Conservation (phyloP, 495 filamentous ascomycete species). For the Cryomyces minteri region DNA sequence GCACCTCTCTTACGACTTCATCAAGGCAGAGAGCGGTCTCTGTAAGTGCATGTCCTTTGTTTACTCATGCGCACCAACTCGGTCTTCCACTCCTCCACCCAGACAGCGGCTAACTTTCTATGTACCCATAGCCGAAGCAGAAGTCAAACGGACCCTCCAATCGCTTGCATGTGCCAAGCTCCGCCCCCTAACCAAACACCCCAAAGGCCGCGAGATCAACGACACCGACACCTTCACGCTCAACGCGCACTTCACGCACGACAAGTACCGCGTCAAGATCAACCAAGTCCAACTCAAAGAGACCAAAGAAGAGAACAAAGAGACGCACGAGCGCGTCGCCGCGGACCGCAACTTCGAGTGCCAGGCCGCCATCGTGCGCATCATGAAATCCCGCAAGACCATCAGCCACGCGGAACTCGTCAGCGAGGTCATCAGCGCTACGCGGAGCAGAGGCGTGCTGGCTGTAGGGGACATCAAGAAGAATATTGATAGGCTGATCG, state of each 20-base stretch:
- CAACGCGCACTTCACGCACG: conserved; percentile 57
- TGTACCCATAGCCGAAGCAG: conserved; percentile 35
- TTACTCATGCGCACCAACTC: background rate
- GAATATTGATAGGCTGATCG: conserved; percentile 96
- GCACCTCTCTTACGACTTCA: conserved; percentile 45
- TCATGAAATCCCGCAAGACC: conserved; percentile 90
- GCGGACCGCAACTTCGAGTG: conserved; percentile 88
- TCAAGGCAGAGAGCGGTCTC: conserved; percentile 48
- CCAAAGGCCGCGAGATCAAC: conserved; percentile 65
- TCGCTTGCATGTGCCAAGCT: conserved; percentile 80
- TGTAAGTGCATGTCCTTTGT: conserved; percentile 26
- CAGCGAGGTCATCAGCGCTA: conserved; percentile 73
- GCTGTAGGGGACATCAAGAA: conserved; percentile 79
- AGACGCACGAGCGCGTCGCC: conserved; percentile 75
- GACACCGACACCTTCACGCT: conserved; percentile 61
- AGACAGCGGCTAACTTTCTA: background rate
- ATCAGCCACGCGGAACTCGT: conserved; percentile 71
- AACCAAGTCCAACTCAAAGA: conserved; percentile 96
- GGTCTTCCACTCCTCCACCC: conserved; percentile 4
- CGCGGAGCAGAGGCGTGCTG: conserved; percentile 63
- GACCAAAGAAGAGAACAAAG: conserved; percentile 78
- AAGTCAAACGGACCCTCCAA: conserved; percentile 80
- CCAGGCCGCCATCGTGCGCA: conserved; percentile 88
- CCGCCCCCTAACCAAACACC: conserved; percentile 71
- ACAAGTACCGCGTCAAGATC: conserved; percentile 88